A percentile compares a stretch with the other conserved stretches of the same genome.
These are phyloP conservation scores for Pelargonium australe DNA, from an alignment of 441 rosid genomes.

Conservation along the genomic window DNA sequence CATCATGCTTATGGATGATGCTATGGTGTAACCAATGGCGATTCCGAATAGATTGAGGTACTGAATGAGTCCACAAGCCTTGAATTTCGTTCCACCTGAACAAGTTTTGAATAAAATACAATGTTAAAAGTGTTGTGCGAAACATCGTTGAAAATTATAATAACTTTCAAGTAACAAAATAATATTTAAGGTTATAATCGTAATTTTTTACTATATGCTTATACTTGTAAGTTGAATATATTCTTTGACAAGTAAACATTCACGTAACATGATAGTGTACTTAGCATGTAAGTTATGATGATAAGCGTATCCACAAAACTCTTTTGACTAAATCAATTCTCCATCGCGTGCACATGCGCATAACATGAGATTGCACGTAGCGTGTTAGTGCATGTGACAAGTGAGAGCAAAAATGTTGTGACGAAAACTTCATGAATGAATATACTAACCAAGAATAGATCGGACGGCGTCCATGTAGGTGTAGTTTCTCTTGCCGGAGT, in stretches of 20 bases:
- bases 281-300: no score
- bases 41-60: constrained; percentile 21
- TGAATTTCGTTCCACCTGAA: constrained; percentile 25
- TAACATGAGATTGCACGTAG: no score
- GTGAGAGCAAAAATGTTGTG: no score
- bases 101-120: background rate
- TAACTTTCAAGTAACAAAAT: no score
- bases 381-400: no score
- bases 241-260: no score
- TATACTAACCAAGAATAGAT: constrained; percentile 48
- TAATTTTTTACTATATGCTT: no score
- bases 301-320: no score
- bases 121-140: background rate
- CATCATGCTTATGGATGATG: constrained; percentile 34
- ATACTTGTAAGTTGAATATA: constrained; percentile 8
- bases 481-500: constrained; percentile 64
- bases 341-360: no score
- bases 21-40: constrained; percentile 22
- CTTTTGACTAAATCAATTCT: no score
- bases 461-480: constrained; percentile 85
- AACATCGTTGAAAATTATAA: background rate
- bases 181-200: no score
- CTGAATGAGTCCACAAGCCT: constrained; percentile 24
- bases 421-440: background rate
- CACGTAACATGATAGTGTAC: no score